A percentile compares a stretch with the other conserved stretches of the same genome.
phyloP scores from a whole-genome alignment of 2,329 filamentous ascomycete species.

The Zopfia rhizophila region DNA sequence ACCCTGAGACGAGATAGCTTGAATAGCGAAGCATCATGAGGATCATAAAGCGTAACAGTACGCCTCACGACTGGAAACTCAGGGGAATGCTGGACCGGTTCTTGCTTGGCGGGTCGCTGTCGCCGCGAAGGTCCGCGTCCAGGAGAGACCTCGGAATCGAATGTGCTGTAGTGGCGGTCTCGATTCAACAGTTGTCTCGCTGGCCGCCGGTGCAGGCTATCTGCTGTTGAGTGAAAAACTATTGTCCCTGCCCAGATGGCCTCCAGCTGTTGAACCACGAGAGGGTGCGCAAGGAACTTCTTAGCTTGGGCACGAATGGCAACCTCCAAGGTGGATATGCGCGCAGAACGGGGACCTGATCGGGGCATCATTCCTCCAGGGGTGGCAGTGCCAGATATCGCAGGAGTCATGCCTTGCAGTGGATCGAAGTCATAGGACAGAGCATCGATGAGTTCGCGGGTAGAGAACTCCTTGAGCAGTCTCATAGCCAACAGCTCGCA shows the following conservation, averaged over 20 bases:
- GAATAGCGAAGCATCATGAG: conserved; percentile 87
- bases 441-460: conserved; percentile 90
- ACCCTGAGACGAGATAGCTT: conserved; percentile 92
- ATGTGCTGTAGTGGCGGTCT: conserved; percentile 30
- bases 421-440: conserved; percentile 96
- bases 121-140: conserved; percentile 43
- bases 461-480: conserved; percentile 87
- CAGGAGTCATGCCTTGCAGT: conserved; percentile 76
- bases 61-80: conserved; percentile 65
- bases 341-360: conserved; percentile 65
- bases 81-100: conserved; percentile 33
- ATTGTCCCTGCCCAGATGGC: conserved; percentile 97
- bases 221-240: conserved; percentile 89
- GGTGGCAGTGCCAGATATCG: conserved; percentile 43
- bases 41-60: conserved; percentile 89
- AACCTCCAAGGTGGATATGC: conserved; percentile 91
- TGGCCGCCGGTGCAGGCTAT: conserved; percentile 78
- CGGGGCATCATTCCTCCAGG: conserved; percentile 25
- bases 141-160: conserved; percentile 38
- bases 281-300: conserved; percentile 87
- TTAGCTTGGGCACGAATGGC: conserved; percentile 94
- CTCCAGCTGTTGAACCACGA: conserved; percentile 94
- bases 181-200: conserved; percentile 42
- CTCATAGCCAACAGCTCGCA: conserved; percentile 93
- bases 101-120: conserved; percentile 35